These are phyloP conservation scores for Penicillium robsamsonii DNA, from an alignment of 495 filamentous ascomycete genomes.

Conservation along the genomic window DNA sequence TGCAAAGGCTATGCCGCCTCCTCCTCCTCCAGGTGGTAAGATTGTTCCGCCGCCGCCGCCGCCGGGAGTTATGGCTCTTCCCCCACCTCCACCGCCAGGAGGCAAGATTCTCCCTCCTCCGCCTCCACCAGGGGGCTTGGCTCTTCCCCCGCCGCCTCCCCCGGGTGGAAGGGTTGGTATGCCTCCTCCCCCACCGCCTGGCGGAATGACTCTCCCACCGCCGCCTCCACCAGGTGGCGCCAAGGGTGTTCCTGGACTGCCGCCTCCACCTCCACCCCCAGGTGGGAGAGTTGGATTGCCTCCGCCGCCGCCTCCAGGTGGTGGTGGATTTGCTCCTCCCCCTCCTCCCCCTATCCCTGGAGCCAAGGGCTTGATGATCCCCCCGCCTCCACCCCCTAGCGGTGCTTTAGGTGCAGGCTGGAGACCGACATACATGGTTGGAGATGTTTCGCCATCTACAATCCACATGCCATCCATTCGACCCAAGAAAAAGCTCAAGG, in stretches of 20 bases:
- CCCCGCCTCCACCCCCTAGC: constrained; percentile 59
- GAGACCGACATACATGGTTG: constrained; percentile 48
- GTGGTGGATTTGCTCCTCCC: constrained; percentile 40
- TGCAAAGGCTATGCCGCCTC: constrained; percentile 40
- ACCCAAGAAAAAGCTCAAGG: constrained; percentile 99
- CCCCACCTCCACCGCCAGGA: constrained; percentile 35
- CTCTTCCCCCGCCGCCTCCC: constrained; percentile 29
- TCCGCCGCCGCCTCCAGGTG: constrained; percentile 49
- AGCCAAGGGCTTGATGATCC: constrained; percentile 37
- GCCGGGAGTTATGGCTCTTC: constrained; percentile 30
- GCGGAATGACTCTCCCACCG: constrained; percentile 35
- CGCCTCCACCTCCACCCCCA: constrained; percentile 44
- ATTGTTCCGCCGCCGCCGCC: constrained; percentile 43
- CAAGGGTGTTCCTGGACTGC: constrained; percentile 36
- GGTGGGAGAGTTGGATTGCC: constrained; percentile 49
- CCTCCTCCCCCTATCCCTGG: constrained; percentile 58
- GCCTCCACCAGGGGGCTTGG: constrained; percentile 39
- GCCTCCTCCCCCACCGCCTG: constrained; percentile 47
- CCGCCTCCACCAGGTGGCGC: constrained; percentile 46
- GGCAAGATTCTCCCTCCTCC: constrained; percentile 27
- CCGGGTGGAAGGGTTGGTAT: constrained; percentile 43
- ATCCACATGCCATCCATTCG: constrained; percentile 70
- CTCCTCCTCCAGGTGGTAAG: constrained; percentile 39
- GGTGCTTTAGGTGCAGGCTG: constrained; percentile 58
- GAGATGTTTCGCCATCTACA: constrained; percentile 41